Evolutionary conservation across 208 protist genomes (phyloP), one percentile per base, ranked within the genome.

Genomic region (Wallacemonas rigidus): DNA sequence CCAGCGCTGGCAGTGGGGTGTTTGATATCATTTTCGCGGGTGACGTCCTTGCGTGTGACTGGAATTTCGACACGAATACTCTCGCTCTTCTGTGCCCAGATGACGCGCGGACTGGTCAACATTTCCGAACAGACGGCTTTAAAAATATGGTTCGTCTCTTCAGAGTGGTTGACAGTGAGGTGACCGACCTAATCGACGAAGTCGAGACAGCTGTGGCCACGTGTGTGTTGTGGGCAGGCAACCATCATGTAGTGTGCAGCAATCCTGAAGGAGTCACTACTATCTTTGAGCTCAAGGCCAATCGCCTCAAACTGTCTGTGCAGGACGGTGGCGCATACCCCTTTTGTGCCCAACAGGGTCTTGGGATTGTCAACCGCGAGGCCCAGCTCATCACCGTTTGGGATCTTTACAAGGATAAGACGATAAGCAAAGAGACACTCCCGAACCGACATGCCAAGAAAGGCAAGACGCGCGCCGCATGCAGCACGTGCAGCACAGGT

Each of bases 161-260:
- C 63, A 40, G 47, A 4, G 79, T 89, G 75, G 60, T 53, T 0
- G 51, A 71, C n/a, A 71, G 77, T 51, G 82, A 82, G 60, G 72
- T 93, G 40, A 78, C 76, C 0, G 83, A 88, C 39, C 60, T 85
- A 48, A 45, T 95, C 17, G 79, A 69, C 4, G 88, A 95, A 71
- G 60, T 87, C 41, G 70, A 79, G 48, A 82, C 57, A 3, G 47
- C 48, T 1, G 54, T 73, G 45, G 74, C 80, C 43, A 80, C 56
- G 9, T 61, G 70, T 40, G 62, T 93, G 1, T 44, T 87, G 38
- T 95, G 90, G 90, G 73, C 82, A 12, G 86, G 80, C 0, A 65
- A 71, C 15, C 67, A n/a, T 7, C 58, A 76, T 54, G 67, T 89
- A 0, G 74, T 82, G 9, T 60, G 45, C 39, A 83, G 83, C 53